Evolutionary conservation across 176 grass and related monocot genomes (phyloP).

Genomic region (barley (Hordeum vulgare)): DNA sequence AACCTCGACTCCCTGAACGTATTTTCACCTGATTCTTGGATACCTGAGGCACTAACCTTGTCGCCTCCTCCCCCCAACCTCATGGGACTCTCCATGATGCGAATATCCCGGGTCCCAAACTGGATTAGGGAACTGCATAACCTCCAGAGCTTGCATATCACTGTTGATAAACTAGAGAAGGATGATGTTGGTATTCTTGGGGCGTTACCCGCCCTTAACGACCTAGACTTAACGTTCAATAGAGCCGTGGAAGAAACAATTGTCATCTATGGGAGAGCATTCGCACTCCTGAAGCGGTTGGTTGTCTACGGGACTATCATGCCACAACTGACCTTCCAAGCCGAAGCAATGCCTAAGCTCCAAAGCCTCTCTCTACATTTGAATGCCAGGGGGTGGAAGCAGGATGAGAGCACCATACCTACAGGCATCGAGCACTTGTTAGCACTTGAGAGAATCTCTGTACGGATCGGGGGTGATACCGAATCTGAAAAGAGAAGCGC

Average conservation of each 20-base stretch:
- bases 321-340: neutral
- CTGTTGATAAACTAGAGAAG: neutral
- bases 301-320: neutral
- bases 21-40: conserved; percentile 1
- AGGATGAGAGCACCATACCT: neutral
- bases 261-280: neutral
- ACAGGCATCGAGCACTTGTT: neutral
- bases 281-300: neutral
- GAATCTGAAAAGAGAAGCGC: neutral
- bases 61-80: neutral
- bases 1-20: neutral
- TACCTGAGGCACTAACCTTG: neutral
- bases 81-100: neutral
- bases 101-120: neutral
- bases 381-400: neutral
- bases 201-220: neutral
- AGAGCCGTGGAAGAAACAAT: neutral
- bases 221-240: neutral
- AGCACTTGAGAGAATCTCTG: neutral
- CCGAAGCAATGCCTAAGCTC: neutral
- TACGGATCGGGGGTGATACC: neutral
- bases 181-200: neutral
- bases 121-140: neutral
- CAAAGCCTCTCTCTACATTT: neutral
- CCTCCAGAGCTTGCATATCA: neutral